A percentile compares a stretch with the other conserved stretches of the same genome.
Evolutionary conservation across 2,329 filamentous ascomycete genomes (phyloP).

Genomic region (Pseudofabraea citricarpa): DNA sequence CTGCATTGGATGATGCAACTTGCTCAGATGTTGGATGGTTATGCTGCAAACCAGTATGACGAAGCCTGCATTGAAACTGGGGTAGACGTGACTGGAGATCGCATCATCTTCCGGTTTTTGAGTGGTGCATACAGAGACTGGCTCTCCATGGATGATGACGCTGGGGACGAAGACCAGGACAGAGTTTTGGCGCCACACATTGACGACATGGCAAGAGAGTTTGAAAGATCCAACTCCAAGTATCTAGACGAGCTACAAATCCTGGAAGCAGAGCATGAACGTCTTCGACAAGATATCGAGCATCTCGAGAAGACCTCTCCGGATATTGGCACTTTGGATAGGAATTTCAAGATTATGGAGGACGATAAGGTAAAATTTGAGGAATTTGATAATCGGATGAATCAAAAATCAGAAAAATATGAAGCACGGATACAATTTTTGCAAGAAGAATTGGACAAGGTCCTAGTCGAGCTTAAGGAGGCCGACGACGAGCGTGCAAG

Average conservation of each 20-base stretch:
- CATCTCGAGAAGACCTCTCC: constrained; percentile 84
- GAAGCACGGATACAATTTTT: constrained; percentile 73
- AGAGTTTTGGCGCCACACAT: constrained; percentile 77
- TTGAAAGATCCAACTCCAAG: constrained; percentile 78
- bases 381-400: constrained; percentile 82
- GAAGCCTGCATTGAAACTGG: constrained; percentile 85
- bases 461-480: constrained; percentile 67
- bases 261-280: constrained; percentile 80
- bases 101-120: constrained; percentile 91
- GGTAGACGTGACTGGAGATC: constrained; percentile 81
- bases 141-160: constrained; percentile 87
- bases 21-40: constrained; percentile 87
- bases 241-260: constrained; percentile 80
- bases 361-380: constrained; percentile 95
- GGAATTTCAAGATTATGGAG: constrained; percentile 88
- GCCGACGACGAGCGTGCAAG: constrained; percentile 76
- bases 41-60: constrained; percentile 73
- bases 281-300: constrained; percentile 79
- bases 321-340: constrained; percentile 77
- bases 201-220: constrained; percentile 80
- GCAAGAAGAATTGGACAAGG: constrained; percentile 81
- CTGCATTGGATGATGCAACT: constrained; percentile 99
- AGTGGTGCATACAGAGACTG: constrained; percentile 89
- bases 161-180: constrained; percentile 78
- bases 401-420: constrained; percentile 85